Conservation (phyloP, 805 yeast genomes). For the Candida ulmi region DNA sequence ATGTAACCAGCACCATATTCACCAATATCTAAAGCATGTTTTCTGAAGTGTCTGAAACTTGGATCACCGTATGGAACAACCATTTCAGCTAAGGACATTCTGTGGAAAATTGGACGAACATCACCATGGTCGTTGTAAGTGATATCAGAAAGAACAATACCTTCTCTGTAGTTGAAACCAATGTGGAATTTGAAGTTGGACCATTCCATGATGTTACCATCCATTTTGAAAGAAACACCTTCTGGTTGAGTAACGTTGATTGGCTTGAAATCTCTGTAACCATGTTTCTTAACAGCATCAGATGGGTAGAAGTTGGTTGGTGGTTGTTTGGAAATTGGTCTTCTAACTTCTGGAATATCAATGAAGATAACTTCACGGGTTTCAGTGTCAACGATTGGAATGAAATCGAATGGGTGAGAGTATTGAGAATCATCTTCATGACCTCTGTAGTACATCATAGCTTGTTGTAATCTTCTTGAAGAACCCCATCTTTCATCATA, state of each 20-base stretch:
- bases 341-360: slow-evolving; percentile 71
- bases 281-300: slow-evolving; percentile 55
- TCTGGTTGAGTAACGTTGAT: slow-evolving; percentile 73
- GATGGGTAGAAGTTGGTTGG: slow-evolving; percentile 68
- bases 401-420: slow-evolving; percentile 66
- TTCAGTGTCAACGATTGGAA: slow-evolving; percentile 77
- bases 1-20: slow-evolving; percentile 86
- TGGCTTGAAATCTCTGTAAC: slow-evolving; percentile 63
- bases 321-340: slow-evolving; percentile 62
- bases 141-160: slow-evolving; percentile 72
- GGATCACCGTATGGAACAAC: slow-evolving; percentile 83
- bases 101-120: slow-evolving; percentile 69
- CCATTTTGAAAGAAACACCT: slow-evolving; percentile 73
- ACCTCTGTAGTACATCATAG: slow-evolving; percentile 70
- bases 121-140: slow-evolving; percentile 72
- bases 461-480: slow-evolving; percentile 70
- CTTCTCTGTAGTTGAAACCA: slow-evolving; percentile 84
- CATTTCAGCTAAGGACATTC: slow-evolving; percentile 76
- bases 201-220: slow-evolving; percentile 69
- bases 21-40: slow-evolving; percentile 83
- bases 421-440: slow-evolving; percentile 73
- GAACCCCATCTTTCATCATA: slow-evolving; percentile 78
- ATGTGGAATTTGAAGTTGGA: slow-evolving; percentile 72
- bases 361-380: slow-evolving; percentile 62
- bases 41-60: slow-evolving; percentile 75